phyloP scores from a whole-genome alignment of 2,329 filamentous ascomycete species.

The Capronia coronata region DNA sequence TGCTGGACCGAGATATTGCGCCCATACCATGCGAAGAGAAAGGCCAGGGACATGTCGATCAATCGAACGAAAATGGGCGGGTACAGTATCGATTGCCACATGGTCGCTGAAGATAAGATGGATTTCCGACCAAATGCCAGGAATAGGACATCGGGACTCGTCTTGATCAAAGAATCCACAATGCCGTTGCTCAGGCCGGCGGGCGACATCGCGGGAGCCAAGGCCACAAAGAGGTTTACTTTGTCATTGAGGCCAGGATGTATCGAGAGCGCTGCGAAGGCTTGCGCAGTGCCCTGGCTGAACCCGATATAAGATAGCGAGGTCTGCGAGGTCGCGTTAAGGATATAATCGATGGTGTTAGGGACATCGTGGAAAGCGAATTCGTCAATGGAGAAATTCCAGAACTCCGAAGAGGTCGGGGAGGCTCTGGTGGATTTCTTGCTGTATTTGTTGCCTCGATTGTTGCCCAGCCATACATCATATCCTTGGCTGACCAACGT shows the following conservation, averaged over 20 bases:
- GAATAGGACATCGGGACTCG: conserved; percentile 85
- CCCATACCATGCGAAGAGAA: conserved; percentile 85
- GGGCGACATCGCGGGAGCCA: conserved; percentile 94
- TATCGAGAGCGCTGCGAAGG: conserved; percentile 86
- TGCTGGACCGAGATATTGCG: conserved; percentile 77
- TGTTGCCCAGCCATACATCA: conserved; percentile 97
- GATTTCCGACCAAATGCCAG: conserved; percentile 86
- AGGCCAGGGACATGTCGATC: conserved; percentile 73
- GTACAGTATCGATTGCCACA: conserved; percentile 96
- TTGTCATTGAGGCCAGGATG: conserved; percentile 88
- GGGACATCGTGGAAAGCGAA: conserved; percentile 98
- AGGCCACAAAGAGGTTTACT: conserved; percentile 90
- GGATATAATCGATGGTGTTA: conserved; percentile 85
- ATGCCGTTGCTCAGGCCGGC: conserved; percentile 83
- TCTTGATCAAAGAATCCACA: conserved; percentile 87
- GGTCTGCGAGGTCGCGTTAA: conserved; percentile 71
- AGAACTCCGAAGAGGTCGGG: conserved; percentile 72
- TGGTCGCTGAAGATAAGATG: conserved; percentile 85
- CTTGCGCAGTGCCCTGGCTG: conserved; percentile 93
- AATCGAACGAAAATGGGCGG: conserved; percentile 84
- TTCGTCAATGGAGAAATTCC: conserved; percentile 98
- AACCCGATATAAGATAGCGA: conserved; percentile 95
- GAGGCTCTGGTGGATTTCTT: conserved; percentile 80
- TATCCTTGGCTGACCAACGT: conserved; percentile 83
- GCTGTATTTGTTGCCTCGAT: conserved; percentile 97